Conservation (phyloP, 73 alveolate species). For the Stentor roeselii region DNA sequence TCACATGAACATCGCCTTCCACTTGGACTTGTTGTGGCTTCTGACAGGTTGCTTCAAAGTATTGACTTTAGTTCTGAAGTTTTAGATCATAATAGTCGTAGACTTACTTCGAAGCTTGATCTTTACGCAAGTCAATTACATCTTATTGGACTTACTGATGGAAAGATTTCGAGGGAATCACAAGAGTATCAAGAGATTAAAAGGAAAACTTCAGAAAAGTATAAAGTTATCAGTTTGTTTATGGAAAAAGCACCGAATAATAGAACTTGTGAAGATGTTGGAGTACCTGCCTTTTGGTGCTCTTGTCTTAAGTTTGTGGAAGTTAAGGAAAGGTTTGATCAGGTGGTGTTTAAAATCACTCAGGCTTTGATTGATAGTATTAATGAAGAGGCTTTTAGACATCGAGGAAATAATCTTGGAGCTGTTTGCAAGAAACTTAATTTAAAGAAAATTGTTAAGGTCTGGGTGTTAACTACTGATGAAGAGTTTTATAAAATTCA, state of each 20-base stretch:
- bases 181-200: background rate
- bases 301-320: slow-evolving; percentile 12
- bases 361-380: background rate
- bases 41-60: background rate
- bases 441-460: background rate
- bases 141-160: background rate
- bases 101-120: slow-evolving; percentile 14
- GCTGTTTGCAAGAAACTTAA: background rate
- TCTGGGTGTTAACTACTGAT: slow-evolving; percentile 17
- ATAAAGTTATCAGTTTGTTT: slow-evolving; percentile 11
- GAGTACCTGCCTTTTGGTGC: slow-evolving; percentile 28
- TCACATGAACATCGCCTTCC: slow-evolving; percentile 27
- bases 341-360: background rate
- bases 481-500: slow-evolving; percentile 17
- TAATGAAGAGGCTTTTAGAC: background rate
- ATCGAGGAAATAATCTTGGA: background rate
- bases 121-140: slow-evolving; percentile 14
- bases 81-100: slow-evolving; percentile 14
- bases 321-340: background rate
- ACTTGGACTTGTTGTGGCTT: background rate
- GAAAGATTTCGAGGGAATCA: slow-evolving; percentile 7
- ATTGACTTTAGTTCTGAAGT: slow-evolving; percentile 23
- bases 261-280: slow-evolving; percentile 26
- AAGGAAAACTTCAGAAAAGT: background rate
- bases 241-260: slow-evolving; percentile 24